These are phyloP conservation scores for Vitis amurensis DNA, from an alignment of 164 flowering plant species.

Conservation along the genomic window DNA sequence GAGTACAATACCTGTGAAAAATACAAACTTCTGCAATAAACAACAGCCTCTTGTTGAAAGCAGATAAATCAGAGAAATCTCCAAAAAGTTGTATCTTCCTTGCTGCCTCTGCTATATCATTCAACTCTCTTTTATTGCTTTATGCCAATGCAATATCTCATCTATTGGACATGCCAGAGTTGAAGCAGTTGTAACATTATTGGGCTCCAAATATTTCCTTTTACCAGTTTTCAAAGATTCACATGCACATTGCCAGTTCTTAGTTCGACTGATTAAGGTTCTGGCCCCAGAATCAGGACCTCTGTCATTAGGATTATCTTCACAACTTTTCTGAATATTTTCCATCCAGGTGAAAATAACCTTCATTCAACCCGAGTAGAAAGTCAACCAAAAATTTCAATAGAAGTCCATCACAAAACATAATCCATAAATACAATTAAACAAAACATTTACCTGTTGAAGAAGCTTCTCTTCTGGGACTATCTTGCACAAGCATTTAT, in stretches of 20 bases:
- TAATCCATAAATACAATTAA: not conserved
- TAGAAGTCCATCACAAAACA: not conserved
- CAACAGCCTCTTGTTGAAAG: too few relatives aligned
- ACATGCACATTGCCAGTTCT: slow-evolving; percentile 37
- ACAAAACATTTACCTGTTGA: slow-evolving; percentile 59
- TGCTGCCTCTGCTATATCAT: too few relatives aligned
- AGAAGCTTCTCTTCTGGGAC: slow-evolving; percentile 85
- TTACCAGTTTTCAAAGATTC: slow-evolving; percentile 43
- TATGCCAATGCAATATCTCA: too few relatives aligned
- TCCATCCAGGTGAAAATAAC: slow-evolving; percentile 84
- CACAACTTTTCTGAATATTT: slow-evolving; percentile 25
- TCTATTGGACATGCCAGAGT: too few relatives aligned
- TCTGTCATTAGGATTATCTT: slow-evolving; percentile 21
- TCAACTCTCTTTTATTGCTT: too few relatives aligned
- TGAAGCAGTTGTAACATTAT: too few relatives aligned
- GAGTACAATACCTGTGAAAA: too few relatives aligned
- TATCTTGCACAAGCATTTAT: slow-evolving; percentile 66
- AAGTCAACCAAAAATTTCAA: not conserved
- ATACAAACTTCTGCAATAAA: too few relatives aligned
- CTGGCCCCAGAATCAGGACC: slow-evolving; percentile 27
- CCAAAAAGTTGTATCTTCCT: too few relatives aligned
- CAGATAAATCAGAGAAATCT: too few relatives aligned
- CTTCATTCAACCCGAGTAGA: slow-evolving; percentile 32
- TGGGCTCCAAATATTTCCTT: too few relatives aligned
- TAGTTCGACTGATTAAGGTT: slow-evolving; percentile 21